Evolutionary conservation across 257 asterid genomes (phyloP).

Genomic region (Misopates orontium): DNA sequence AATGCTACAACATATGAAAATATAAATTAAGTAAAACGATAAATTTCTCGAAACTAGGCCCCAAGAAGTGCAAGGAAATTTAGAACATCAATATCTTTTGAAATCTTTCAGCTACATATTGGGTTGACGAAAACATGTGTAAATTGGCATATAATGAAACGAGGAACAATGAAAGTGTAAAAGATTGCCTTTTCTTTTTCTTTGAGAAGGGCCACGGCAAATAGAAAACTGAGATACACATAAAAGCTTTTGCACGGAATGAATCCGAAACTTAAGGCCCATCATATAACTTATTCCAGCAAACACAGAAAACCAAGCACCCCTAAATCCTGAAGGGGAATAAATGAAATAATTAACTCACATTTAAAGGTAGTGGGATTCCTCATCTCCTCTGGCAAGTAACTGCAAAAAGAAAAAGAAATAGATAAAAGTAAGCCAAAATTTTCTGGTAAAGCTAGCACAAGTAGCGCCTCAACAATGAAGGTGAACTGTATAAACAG

Average conservation of each 20-base stretch:
- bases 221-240: background rate
- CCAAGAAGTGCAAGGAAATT: conserved; percentile 6
- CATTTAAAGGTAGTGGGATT: conserved; percentile 82
- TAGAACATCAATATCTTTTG: background rate
- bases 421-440: background rate
- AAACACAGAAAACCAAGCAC: background rate
- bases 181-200: background rate
- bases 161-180: background rate
- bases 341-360: conserved; percentile 49
- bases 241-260: conserved; percentile 10
- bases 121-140: background rate
- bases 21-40: too few relatives aligned
- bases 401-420: conserved; percentile 43
- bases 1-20: too few relatives aligned
- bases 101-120: conserved; percentile 5
- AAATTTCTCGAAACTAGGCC: conserved; percentile 1
- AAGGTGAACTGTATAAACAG: background rate
- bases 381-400: conserved; percentile 94
- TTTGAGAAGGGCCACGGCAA: background rate
- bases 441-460: conserved; percentile 15
- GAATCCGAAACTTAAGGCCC: background rate
- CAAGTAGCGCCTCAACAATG: background rate
- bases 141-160: background rate
- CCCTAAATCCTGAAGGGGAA: too few relatives aligned
- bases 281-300: conserved; percentile 1